These are phyloP conservation scores for Apiospora phragmitis DNA, from an alignment of 2,329 filamentous ascomycete genomes.

Conservation along the genomic window DNA sequence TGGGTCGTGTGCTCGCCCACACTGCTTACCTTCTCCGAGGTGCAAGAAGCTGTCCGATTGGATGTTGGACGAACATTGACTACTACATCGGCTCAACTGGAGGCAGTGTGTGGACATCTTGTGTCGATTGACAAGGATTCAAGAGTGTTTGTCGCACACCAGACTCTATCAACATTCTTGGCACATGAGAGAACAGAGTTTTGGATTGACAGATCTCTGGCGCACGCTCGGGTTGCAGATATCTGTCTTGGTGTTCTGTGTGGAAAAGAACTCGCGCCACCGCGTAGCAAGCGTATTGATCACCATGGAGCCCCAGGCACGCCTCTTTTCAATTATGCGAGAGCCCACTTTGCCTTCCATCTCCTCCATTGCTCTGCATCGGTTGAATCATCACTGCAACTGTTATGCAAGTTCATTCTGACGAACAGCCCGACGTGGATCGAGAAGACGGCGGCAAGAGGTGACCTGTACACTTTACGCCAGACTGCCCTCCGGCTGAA, in stretches of 20 bases:
- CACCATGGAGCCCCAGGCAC: slow-evolving; percentile 11
- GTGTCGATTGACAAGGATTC: slow-evolving; percentile 8
- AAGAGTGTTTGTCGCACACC: slow-evolving; percentile 10
- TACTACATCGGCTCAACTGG: neutral
- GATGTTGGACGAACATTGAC: slow-evolving; percentile 14
- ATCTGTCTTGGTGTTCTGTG: neutral
- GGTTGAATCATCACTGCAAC: slow-evolving; percentile 21
- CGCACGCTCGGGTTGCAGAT: slow-evolving; percentile 10
- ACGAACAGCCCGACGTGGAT: slow-evolving; percentile 31
- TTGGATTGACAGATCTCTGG: slow-evolving; percentile 3
- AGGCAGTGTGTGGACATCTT: slow-evolving; percentile 11
- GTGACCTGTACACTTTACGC: slow-evolving; percentile 22
- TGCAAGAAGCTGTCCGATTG: slow-evolving; percentile 10
- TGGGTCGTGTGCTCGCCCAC: slow-evolving; percentile 14
- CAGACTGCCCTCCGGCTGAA: slow-evolving; percentile 24
- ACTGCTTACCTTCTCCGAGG: neutral
- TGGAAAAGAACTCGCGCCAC: neutral
- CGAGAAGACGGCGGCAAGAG: slow-evolving; percentile 24
- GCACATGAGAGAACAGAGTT: slow-evolving; percentile 5
- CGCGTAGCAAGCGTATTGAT: neutral
- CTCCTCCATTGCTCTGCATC: slow-evolving; percentile 19
- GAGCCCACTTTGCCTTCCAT: slow-evolving; percentile 29
- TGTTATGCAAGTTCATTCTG: slow-evolving; percentile 27
- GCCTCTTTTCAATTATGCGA: slow-evolving; percentile 25
- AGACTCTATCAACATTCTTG: slow-evolving; percentile 11